Evolutionary conservation across 257 asterid species (phyloP), one percentile per base, ranked within the genome.

Genomic region (Solanum clarkiae): DNA sequence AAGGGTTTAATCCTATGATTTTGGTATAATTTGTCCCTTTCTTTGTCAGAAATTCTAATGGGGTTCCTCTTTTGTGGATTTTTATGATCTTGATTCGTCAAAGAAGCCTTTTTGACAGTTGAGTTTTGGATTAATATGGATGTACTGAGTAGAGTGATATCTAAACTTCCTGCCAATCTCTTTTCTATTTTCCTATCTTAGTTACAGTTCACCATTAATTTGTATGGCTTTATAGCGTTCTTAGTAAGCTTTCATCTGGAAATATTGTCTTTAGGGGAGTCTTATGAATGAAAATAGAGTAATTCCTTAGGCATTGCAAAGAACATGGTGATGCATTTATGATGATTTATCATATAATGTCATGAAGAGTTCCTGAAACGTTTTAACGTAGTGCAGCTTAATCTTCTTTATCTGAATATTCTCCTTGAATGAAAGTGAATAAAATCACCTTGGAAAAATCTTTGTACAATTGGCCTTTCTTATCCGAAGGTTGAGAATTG

Each of bases 11-110:
- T 75, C 60, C 60, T 45, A 47, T 47, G 60, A 75, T 75, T 12
- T 22, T 14, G n/a, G 22, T 26, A 9, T 53, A 10, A 26, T 26
- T 77, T 79, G 63, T 26, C 82, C 82, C 65, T 51, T 79, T 77
- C 63, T 53, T 2, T 2, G 47, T 79, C 63, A 24, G 82, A 24
- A 49, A 49, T 24, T 75, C 44, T 75, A 75, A 8, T 75, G 62
- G 82, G 62, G 15, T 75, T 75, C 57, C 82, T 75, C 44, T 81
- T 17, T 49, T 57, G 22, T 66, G 80, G 63, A 72, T 42, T 16
- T 82, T 84, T 26, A 81, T 24, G 62, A 9, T 40, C 40, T 86
- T 88, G 88, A 84, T 86, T 85, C 55, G 44, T 62, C 53, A 42
- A 77, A 82, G 51, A 66, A 66, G 13, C 32, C 47, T 15, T 60